Evolutionary conservation across 495 filamentous ascomycete genomes (phyloP), one percentile per base, ranked within the genome.

Genomic region (Rhizodiscina lignyota): DNA sequence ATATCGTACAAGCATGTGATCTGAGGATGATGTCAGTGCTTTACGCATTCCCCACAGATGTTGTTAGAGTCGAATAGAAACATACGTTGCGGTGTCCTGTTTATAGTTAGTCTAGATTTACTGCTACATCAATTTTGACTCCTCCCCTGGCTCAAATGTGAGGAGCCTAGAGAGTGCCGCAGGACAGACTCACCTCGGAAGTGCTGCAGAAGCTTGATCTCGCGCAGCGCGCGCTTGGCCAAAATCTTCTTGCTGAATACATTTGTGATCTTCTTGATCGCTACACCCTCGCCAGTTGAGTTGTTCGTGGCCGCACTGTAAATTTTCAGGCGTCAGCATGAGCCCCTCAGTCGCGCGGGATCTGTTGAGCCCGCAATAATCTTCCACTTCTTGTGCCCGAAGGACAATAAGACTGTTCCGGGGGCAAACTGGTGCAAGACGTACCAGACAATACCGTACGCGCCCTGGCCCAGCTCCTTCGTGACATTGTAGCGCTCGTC

Each of bases 221-320:
- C 89, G 56, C 91, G 73, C 63, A 97, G 59, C 36, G 91, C 89
- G 45, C 89, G 81, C 70, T 97, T 97, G 40, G 89, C 89, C 40
- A 97, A 65, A 45, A 97, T 97, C 74, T 96, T 96, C 66, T 97
- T 97, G 72, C 85, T 94, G 67, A 97, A 96, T 41, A 97, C 91
- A 79, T 97, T 97, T 60, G 89, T 97, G 51, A 97, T 83, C 58
- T 97, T 97, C 66, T 97, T 97, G 62, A 97, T 83, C 39, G 89
- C 89, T 36, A 97, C 86, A n/a, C 89, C 89, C 53, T 97, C 89
- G 48, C 75, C 76, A 11, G 83, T 93, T 54, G 79, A 71, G 49
- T 70, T 74, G 63, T 97, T 94, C 36, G 83, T 84, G 18, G 89
- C 91, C 34, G 91, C 91, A 58, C 86, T 47, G 37, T 8, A 16